Evolutionary conservation across 306 rosid genomes (phyloP).

Genomic region (Castanea mollissima): DNA sequence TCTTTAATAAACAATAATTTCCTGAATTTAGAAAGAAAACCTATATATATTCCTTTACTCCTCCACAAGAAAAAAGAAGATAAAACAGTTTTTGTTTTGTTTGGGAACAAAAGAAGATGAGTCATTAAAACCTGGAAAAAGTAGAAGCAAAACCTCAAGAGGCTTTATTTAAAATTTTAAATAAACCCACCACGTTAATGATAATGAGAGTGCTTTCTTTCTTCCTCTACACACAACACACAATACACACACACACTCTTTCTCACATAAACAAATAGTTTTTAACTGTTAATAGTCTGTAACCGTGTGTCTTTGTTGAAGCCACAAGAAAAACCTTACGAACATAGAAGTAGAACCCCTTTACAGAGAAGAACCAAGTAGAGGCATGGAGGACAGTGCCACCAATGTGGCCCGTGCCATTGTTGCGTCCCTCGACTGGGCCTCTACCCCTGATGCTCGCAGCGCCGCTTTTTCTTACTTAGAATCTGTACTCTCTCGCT

Average conservation of each 20-base stretch:
- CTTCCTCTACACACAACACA: background rate
- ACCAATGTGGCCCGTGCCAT: constrained; percentile 86
- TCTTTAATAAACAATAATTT: no score
- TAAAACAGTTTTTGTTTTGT: no score
- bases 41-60: no score
- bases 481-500: constrained; percentile 55
- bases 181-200: no score
- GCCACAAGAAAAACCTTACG: background rate
- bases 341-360: background rate
- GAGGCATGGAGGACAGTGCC: constrained; percentile 55
- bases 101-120: no score
- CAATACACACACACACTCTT: background rate
- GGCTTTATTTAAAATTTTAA: no score
- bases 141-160: background rate
- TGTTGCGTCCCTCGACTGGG: constrained; percentile 79
- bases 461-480: constrained; percentile 70
- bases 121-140: no score
- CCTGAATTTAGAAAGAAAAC: no score
- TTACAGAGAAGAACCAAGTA: constrained; percentile 1
- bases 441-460: constrained; percentile 66
- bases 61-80: no score
- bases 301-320: background rate
- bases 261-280: background rate
- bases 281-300: background rate
- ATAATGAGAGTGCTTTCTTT: background rate